Evolutionary conservation across 371 early-diverging fungal genomes (phyloP).

Genomic region (Haplosporangium sp.): DNA sequence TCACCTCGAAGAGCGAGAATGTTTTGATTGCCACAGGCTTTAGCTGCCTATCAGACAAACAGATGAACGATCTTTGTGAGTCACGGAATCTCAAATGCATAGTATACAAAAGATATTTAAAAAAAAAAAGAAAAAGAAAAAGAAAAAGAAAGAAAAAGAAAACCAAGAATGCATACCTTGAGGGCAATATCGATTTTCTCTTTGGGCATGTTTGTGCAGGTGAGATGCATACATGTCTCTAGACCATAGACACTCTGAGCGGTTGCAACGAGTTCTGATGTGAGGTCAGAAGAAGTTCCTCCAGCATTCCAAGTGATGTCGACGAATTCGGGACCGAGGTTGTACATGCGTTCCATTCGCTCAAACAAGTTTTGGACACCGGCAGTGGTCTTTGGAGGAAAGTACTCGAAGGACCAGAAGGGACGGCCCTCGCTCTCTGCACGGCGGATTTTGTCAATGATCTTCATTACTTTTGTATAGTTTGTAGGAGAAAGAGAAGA

Average conservation of each 20-base stretch:
- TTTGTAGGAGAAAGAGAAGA: background rate
- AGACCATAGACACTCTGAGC: constrained; percentile 91
- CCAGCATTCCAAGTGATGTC: constrained; percentile 97
- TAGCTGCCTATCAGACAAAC: constrained; percentile 68
- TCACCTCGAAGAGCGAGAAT: constrained; percentile 94
- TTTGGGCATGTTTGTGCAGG: constrained; percentile 93
- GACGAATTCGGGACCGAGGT: constrained; percentile 90
- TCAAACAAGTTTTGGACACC: constrained; percentile 91
- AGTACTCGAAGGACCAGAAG: constrained; percentile 93
- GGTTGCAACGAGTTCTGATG: constrained; percentile 81
- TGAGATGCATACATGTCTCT: constrained; percentile 93
- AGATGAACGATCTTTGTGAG: background rate
- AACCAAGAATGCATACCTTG: constrained; percentile 29
- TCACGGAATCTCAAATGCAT: background rate
- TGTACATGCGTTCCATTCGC: constrained; percentile 92
- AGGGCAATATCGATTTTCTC: constrained; percentile 85
- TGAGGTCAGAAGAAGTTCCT: constrained; percentile 86
- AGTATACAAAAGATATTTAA: background rate
- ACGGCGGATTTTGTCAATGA: constrained; percentile 73
- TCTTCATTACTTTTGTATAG: constrained; percentile 62
- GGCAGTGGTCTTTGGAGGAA: constrained; percentile 88
- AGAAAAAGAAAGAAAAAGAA: background rate
- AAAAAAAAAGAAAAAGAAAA: background rate
- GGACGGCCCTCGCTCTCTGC: constrained; percentile 69
- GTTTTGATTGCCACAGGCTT: constrained; percentile 89